Percentiles rank a stretch among this genome's conserved stretches.
phyloP scores from a whole-genome alignment of 129 eudicot species.

The Silybum marianum region DNA sequence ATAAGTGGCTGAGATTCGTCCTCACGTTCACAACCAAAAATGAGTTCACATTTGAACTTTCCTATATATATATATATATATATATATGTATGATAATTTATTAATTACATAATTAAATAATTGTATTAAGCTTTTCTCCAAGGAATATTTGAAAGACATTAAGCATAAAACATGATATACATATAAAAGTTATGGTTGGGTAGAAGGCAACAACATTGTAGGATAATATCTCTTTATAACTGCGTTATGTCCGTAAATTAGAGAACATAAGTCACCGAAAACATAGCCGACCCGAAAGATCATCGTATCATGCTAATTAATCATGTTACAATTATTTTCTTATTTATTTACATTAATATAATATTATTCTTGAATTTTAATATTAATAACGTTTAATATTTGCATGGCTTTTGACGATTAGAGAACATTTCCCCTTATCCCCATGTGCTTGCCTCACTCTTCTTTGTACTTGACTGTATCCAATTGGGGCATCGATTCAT shows the following conservation, averaged over 20 bases:
- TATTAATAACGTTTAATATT: neutral
- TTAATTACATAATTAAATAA: no score
- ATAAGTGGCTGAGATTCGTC: no score
- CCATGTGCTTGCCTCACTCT: slow-evolving; percentile 37
- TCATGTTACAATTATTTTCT: slow-evolving; percentile 32
- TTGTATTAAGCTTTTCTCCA: neutral
- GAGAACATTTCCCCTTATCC: slow-evolving; percentile 36
- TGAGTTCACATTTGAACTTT: no score
- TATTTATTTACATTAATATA: neutral
- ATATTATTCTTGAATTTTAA: slow-evolving; percentile 3
- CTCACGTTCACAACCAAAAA: no score
- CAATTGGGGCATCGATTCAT: slow-evolving; percentile 22
- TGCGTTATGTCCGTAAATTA: slow-evolving; percentile 40
- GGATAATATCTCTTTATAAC: slow-evolving; percentile 24
- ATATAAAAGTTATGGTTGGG: slow-evolving; percentile 26
- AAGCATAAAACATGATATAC: slow-evolving; percentile 20
- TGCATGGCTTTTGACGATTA: slow-evolving; percentile 29
- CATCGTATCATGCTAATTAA: slow-evolving; percentile 35
- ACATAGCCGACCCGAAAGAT: slow-evolving; percentile 50
- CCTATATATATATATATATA: no score
- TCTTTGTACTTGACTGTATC: neutral
- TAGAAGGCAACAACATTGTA: slow-evolving; percentile 26
- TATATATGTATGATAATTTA: no score
- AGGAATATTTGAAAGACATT: neutral
- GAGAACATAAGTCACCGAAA: slow-evolving; percentile 44